Evolutionary conservation across 2,329 filamentous ascomycete genomes (phyloP).

Genomic region (Colletotrichum camelliae): DNA sequence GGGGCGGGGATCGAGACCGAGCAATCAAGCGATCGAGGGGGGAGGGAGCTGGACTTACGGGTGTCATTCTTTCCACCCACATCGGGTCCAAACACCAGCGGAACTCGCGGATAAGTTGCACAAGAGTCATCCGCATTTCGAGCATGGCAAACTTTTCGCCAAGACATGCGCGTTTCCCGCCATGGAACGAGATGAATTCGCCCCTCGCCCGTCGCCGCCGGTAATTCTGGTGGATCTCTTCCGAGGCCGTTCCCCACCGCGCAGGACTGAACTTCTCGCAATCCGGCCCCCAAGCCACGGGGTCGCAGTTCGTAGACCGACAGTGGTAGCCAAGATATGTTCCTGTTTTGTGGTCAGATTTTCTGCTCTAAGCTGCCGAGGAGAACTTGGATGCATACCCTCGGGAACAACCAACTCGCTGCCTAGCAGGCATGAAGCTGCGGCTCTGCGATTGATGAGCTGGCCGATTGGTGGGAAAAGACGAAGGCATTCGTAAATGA

Average conservation of each 20-base stretch:
- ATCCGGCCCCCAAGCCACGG: slow-evolving; percentile 32
- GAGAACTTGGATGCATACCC: neutral
- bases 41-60: slow-evolving; percentile 28
- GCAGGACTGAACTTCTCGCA: slow-evolving; percentile 41
- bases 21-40: neutral
- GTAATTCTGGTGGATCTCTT: slow-evolving; percentile 39
- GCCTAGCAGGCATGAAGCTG: slow-evolving; percentile 26
- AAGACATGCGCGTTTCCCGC: slow-evolving; percentile 42
- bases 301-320: slow-evolving; percentile 42
- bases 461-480: slow-evolving; percentile 55
- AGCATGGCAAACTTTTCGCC: slow-evolving; percentile 45
- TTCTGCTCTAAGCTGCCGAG: neutral
- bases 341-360: slow-evolving; percentile 21
- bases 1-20: neutral
- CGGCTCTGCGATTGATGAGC: slow-evolving; percentile 49
- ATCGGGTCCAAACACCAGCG: slow-evolving; percentile 35
- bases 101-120: slow-evolving; percentile 32
- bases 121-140: slow-evolving; percentile 38
- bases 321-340: slow-evolving; percentile 47
- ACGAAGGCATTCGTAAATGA: slow-evolving; percentile 51
- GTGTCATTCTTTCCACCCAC: slow-evolving; percentile 36
- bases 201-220: slow-evolving; percentile 39
- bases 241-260: slow-evolving; percentile 40
- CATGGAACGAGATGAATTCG: slow-evolving; percentile 47
- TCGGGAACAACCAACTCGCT: slow-evolving; percentile 35